Percentiles rank a stretch among this genome's conserved stretches.
phyloP scores from a whole-genome alignment of 2,329 filamentous ascomycete species.

The Fusarium hostae region DNA sequence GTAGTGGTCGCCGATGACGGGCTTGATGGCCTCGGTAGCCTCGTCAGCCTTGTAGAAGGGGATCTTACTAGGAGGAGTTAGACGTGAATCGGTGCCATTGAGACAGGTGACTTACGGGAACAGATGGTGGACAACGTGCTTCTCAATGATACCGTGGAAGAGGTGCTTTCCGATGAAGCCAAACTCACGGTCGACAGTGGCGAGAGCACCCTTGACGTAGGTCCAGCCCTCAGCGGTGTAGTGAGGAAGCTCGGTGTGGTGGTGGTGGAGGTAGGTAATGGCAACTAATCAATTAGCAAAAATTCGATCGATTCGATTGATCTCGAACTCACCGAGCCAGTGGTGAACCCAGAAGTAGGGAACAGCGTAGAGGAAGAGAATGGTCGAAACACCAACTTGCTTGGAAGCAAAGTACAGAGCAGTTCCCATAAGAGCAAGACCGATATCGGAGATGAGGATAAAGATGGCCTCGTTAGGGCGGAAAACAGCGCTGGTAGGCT shows the following conservation, averaged over 20 bases:
- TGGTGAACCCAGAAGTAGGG: slow-evolving; percentile 78
- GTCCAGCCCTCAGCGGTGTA: slow-evolving; percentile 65
- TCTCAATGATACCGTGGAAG: slow-evolving; percentile 70
- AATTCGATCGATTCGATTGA: not conserved
- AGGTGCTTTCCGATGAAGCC: slow-evolving; percentile 70
- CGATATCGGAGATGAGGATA: slow-evolving; percentile 70
- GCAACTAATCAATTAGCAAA: slow-evolving; percentile 60
- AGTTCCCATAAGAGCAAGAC: slow-evolving; percentile 62
- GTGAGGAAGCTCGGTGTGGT: slow-evolving; percentile 60
- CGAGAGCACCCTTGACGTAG: slow-evolving; percentile 68
- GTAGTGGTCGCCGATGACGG: slow-evolving; percentile 92
- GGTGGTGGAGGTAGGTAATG: slow-evolving; percentile 81
- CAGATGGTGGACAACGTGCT: slow-evolving; percentile 71
- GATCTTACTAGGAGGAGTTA: slow-evolving; percentile 41
- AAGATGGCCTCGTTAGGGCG: slow-evolving; percentile 65
- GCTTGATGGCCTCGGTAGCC: slow-evolving; percentile 76
- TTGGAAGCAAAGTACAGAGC: slow-evolving; percentile 64
- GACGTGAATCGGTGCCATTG: not conserved
- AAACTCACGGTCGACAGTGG: slow-evolving; percentile 71
- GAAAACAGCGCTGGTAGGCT: slow-evolving; percentile 70
- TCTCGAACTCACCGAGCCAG: slow-evolving; percentile 66
- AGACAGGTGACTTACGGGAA: slow-evolving; percentile 53
- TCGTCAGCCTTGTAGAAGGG: slow-evolving; percentile 62
- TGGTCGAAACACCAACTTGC: slow-evolving; percentile 65
- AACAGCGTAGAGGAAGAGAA: slow-evolving; percentile 68